Evolutionary conservation across 23 red algal species (phyloP), one percentile per base, ranked within the genome.

Genomic region (Agarophyton chilense): DNA sequence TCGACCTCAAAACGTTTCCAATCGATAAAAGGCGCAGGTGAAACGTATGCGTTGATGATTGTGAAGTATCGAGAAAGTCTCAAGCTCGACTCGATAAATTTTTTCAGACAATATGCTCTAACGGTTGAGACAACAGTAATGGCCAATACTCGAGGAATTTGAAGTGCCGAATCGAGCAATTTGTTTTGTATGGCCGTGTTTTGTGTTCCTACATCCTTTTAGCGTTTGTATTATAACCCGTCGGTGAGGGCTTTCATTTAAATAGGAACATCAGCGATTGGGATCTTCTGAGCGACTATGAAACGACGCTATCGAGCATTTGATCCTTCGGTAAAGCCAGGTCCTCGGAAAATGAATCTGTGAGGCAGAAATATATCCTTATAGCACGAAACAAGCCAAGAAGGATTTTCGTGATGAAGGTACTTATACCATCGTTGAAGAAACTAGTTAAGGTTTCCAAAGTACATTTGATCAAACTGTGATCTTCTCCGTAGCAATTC

Each of bases 301-400:
- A 42, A 35, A 5, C 52, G 25, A 21, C 53, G 40, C 21, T 68
- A 84, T 14, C 36, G 38, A 10, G 24, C 13, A 34, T 65, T 84
- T 5, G 53, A 63, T 3, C 34, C 44, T 50, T 84, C 80, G 0
- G 43, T 50, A 40, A 70, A 84, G 35, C 80, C 80, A 28, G 57
- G 26, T 32, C 57, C 80, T 52, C 70, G 80, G 31, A 84, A 84
- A 1, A 84, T 13, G 61, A 71, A 84, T n/a, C 57, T 2, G 2
- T 12, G 36, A 1, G 56, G 33, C 8, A 65, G 12, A 41, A 14
- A 84, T 13, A 52, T 12, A 2, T 52, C 35, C 25, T 66, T 62
- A 12, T 84, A 71, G 19, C n/a, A 84, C 0, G 16, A 24, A 36
- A 84, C 28, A 2, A 70, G 2, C 19, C 68, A 50, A 16, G 56